Evolutionary conservation across 257 asterid species (phyloP).

Genomic region (Nicotiana otophora): DNA sequence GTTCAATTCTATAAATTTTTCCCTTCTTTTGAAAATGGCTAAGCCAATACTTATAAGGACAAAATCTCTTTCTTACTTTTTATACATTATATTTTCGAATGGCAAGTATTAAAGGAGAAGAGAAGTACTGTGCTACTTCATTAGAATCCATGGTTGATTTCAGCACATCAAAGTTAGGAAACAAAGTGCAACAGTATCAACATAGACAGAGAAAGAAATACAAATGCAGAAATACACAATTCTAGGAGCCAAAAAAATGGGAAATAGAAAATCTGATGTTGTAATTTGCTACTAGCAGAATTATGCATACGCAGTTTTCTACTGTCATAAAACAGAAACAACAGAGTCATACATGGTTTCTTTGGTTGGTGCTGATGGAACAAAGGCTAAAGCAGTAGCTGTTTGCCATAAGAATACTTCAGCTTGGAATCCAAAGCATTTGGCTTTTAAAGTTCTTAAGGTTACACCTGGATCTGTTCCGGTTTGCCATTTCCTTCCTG

Average conservation of each 20-base stretch:
- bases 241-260: conserved; percentile 29
- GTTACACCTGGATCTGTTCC: conserved; percentile 85
- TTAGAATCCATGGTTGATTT: conserved; percentile 83
- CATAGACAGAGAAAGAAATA: conserved; percentile 29
- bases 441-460: conserved; percentile 85
- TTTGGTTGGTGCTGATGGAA: conserved; percentile 50
- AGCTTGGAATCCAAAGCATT: conserved; percentile 82
- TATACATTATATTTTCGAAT: not conserved
- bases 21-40: too few relatives aligned
- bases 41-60: too few relatives aligned
- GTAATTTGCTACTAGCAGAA: conserved; percentile 66
- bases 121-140: conserved; percentile 70
- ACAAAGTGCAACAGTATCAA: conserved; percentile 46
- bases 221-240: conserved; percentile 31
- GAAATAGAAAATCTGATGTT: conserved; percentile 3
- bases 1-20: too few relatives aligned
- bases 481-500: conserved; percentile 85
- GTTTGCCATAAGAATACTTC: conserved; percentile 81
- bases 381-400: conserved; percentile 61
- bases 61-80: too few relatives aligned
- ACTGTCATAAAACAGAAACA: conserved; percentile 58
- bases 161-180: conserved; percentile 54
- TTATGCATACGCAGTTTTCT: conserved; percentile 69
- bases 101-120: conserved; percentile 38
- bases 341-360: conserved; percentile 49